Percentiles rank a stretch among this genome's conserved stretches.
Conservation (phyloP, 2,329 filamentous ascomycete genomes). For the Colletotrichum nymphaeae region DNA sequence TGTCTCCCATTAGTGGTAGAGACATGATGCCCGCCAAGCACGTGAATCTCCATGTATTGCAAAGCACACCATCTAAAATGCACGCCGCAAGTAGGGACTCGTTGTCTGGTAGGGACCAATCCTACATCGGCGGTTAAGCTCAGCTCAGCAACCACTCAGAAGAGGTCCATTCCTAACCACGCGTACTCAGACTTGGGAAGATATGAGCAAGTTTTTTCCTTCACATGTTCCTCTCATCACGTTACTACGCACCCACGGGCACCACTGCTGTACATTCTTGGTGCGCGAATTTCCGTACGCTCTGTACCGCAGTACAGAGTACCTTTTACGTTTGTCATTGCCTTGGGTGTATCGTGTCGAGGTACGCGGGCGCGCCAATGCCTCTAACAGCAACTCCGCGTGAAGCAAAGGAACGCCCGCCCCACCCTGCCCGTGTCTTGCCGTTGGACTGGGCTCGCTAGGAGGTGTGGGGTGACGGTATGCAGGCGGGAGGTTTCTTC, state of each 20-base stretch:
- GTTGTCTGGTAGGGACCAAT: not conserved
- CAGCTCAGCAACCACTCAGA: not conserved
- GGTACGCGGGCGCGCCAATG: not conserved
- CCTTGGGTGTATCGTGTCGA: not conserved
- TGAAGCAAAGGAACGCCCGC: not conserved
- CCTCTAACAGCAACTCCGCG: constrained; percentile 5
- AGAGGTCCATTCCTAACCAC: no score
- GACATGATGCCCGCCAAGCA: no score
- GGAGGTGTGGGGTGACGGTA: not conserved
- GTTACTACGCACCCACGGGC: no score
- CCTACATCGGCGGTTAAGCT: not conserved
- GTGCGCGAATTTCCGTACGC: not conserved
- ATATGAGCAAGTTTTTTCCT: no score
- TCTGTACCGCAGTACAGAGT: not conserved
- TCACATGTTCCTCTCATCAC: no score
- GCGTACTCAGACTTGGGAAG: no score
- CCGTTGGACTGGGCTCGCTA: not conserved
- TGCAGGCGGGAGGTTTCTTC: constrained; percentile 7
- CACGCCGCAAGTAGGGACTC: no score
- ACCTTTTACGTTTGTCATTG: not conserved
- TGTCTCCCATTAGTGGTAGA: no score
- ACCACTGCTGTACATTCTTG: not conserved
- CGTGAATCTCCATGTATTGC: no score
- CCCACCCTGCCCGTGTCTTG: not conserved
- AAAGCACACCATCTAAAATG: no score